Conservation (phyloP, 352 stramenopile species). For the Phytophthora macrochlamydospora region DNA sequence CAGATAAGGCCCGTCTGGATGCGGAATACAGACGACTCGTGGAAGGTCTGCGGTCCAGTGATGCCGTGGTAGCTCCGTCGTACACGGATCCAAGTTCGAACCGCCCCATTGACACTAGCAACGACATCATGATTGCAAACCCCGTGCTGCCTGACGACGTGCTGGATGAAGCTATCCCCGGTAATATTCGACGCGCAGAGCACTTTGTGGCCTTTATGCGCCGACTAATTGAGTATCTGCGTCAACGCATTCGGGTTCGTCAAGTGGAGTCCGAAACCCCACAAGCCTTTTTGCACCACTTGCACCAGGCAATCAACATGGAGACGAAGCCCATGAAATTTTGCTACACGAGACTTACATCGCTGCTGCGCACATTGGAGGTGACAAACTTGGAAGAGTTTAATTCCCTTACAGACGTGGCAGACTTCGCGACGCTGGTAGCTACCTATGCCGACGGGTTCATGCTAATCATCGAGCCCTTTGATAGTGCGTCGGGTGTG, state of each 20-base stretch:
- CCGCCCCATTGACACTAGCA: conserved; percentile 50
- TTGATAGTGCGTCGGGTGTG: conserved; percentile 79
- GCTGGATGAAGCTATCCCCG: conserved; percentile 95
- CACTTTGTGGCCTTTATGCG: conserved; percentile 99
- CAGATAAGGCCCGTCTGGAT: conserved; percentile 91
- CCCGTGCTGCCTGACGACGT: conserved; percentile 92
- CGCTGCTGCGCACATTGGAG: conserved; percentile 95
- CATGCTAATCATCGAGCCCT: conserved; percentile 98
- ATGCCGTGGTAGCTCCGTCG: conserved; percentile 61
- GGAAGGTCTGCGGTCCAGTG: conserved; percentile 94
- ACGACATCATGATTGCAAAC: conserved; percentile 77
- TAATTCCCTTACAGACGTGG: conserved; percentile 94
- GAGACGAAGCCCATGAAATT: conserved; percentile 98
- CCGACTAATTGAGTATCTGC: conserved; percentile 96
- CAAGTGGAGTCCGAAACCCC: conserved; percentile 97
- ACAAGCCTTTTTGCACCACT: conserved; percentile 96
- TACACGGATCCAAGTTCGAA: conserved; percentile 53
- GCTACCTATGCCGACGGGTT: conserved; percentile 98
- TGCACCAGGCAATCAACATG: conserved; percentile 93
- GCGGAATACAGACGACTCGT: conserved; percentile 96
- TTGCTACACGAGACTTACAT: conserved; percentile 97
- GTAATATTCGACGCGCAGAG: conserved; percentile 98
- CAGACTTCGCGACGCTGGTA: conserved; percentile 97
- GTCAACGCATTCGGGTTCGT: conserved; percentile 75
- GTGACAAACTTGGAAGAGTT: conserved; percentile 98